Evolutionary conservation across 495 filamentous ascomycete species (phyloP), one percentile per base, ranked within the genome.

Genomic region (Penicillium robsamsonii): DNA sequence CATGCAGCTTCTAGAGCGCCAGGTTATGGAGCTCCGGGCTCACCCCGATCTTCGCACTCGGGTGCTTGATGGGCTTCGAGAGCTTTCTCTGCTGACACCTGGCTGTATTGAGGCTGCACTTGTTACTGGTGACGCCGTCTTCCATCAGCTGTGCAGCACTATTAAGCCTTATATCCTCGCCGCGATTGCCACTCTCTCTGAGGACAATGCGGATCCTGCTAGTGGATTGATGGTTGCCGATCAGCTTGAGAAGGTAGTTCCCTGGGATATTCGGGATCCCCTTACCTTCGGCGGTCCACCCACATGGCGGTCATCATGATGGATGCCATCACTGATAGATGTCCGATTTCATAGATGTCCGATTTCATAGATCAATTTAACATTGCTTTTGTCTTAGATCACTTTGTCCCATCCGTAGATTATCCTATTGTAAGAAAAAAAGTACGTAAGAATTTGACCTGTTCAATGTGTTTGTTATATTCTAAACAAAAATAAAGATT

Each of bases 401-500:
- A 8, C 2, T 29, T 17, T 24, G 10, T 5, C 11, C 24, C 15
- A 29, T n/a, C 35, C 5, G 15, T 17, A 11, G 44, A 46, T 9
- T 24, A 46, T 29, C 6, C 44, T 30, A 18, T 13, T 10, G 8
- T 11, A 15, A 20, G n/a, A 47, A 25, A 27, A 17, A 24, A 1
- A 1, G 10, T 29, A 51, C 24, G 17, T 43, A 27, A 43, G 17
- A 43, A 18, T 31, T 52, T 15, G 50, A 42, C 31, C 31, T 45
- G 41, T 54, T 37, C 31, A 38, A 47, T 20, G 29, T 47, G 45
- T 31, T 40, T 37, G 50, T 38, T 54, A 43, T 45, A 46, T 38
- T 54, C 43, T 54, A 46, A 54, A 54, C 40, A 54, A 54, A 54
- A 54, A 46, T 54, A 46, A 46, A 40, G 24, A 20, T 37, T 53